A percentile compares a stretch with the other conserved stretches of the same genome.
Conservation (phyloP, 1,284 basidiomycete species). For the Rugosomyces carneus region DNA sequence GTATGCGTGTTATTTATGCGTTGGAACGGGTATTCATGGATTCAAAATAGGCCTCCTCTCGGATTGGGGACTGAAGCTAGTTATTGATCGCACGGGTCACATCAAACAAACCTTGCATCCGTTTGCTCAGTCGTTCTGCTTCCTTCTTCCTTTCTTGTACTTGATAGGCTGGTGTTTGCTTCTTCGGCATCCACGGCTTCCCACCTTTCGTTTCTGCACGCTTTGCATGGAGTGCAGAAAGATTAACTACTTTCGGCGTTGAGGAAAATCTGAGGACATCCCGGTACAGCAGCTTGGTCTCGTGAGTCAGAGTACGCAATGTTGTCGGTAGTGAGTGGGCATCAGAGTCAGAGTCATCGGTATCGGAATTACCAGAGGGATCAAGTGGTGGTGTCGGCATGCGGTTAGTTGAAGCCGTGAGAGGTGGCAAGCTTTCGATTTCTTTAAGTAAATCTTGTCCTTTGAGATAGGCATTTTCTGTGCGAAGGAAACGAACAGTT, state of each 20-base stretch:
- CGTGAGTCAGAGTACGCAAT: conserved; percentile 63
- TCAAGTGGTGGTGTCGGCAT: conserved; percentile 56
- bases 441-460: conserved; percentile 83
- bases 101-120: conserved; percentile 66
- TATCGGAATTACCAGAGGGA: conserved; percentile 56
- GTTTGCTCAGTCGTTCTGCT: conserved; percentile 60
- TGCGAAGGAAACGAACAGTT: conserved; percentile 83
- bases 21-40: too few relatives aligned
- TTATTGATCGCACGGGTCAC: conserved; percentile 39
- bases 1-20: too few relatives aligned
- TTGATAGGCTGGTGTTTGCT: conserved; percentile 74
- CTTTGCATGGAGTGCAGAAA: conserved; percentile 54
- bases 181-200: conserved; percentile 67
- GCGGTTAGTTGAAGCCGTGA: conserved; percentile 43
- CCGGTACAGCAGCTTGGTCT: conserved; percentile 77
- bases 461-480: conserved; percentile 90
- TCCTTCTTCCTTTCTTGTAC: conserved; percentile 71
- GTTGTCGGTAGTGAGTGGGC: conserved; percentile 39
- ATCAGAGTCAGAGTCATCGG: conserved; percentile 55
- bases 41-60: too few relatives aligned
- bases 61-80: too few relatives aligned
- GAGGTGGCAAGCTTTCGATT: conserved; percentile 66
- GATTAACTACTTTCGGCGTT: conserved; percentile 75
- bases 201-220: conserved; percentile 39
- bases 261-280: conserved; percentile 81